These are phyloP conservation scores for Podaxis pistillaris DNA, from an alignment of 768 basidiomycete genomes.

Conservation along the genomic window DNA sequence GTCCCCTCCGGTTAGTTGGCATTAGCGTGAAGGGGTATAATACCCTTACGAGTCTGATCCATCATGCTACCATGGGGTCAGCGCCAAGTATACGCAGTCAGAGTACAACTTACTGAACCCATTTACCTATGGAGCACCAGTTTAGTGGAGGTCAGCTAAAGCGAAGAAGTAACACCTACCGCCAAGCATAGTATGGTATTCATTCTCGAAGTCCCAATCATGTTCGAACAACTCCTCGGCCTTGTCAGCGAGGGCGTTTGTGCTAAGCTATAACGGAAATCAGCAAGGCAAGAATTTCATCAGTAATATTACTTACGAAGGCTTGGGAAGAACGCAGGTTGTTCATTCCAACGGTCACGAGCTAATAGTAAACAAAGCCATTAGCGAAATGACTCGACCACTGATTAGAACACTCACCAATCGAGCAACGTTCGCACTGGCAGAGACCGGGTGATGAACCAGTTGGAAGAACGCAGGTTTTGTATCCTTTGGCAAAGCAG, in stretches of 20 bases:
- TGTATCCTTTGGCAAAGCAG: conserved; percentile 39
- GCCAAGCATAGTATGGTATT: conserved; percentile 58
- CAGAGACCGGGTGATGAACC: conserved; percentile 60
- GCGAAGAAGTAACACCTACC: conserved; percentile 31
- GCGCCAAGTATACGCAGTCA: not conserved
- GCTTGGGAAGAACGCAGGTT: conserved; percentile 64
- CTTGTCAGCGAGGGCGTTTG: conserved; percentile 53
- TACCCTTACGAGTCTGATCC: conserved; percentile 55
- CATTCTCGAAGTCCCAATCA: conserved; percentile 57
- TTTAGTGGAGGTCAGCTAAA: not conserved
- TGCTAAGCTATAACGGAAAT: conserved; percentile 35
- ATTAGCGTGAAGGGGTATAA: not conserved
- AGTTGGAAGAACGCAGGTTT: conserved; percentile 69
- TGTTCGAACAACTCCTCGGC: conserved; percentile 57
- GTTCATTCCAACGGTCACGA: conserved; percentile 57
- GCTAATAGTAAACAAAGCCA: conserved; percentile 20
- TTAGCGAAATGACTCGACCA: not conserved
- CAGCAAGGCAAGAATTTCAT: not conserved
- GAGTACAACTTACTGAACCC: conserved; percentile 48
- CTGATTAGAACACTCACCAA: conserved; percentile 30
- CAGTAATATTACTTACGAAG: conserved; percentile 16
- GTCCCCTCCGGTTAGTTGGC: not conserved
- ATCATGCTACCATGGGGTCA: conserved; percentile 46
- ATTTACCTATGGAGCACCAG: conserved; percentile 42
- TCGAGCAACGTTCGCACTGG: conserved; percentile 53